These are phyloP conservation scores for Calvatia gigantea DNA, from an alignment of 768 basidiomycete genomes.

Conservation along the genomic window DNA sequence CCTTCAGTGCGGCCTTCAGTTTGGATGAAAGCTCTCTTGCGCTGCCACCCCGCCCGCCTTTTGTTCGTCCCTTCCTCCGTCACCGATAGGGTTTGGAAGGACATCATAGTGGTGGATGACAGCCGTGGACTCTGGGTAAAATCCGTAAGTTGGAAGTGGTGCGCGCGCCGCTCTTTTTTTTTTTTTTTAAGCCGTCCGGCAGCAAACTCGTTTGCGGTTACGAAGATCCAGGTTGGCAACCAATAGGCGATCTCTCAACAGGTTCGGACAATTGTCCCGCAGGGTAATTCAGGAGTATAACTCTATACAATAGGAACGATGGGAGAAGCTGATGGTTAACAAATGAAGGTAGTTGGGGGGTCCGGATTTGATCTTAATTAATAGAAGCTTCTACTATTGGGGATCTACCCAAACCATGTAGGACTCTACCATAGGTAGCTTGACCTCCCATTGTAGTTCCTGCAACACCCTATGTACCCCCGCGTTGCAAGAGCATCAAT, in stretches of 20 bases:
- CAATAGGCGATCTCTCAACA: not conserved
- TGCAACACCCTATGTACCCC: no score
- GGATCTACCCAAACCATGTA: conserved; percentile 1
- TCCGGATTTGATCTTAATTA: conserved; percentile 5
- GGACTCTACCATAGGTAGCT: not conserved
- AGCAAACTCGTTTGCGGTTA: not conserved
- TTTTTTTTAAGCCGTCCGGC: no score
- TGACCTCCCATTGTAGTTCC: no score
- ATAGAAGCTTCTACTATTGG: conserved; percentile 6
- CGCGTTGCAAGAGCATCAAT: not conserved
- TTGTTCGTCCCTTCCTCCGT: no score
- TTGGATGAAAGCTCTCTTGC: no score
- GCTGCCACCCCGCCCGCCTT: not conserved
- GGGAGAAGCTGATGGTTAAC: conserved; percentile 7
- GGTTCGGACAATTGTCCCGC: conserved; percentile 2
- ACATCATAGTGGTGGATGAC: no score
- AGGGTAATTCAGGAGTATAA: conserved; percentile 12
- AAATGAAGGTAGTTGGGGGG: conserved; percentile 1
- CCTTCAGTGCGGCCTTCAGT: not conserved
- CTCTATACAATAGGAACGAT: conserved; percentile 5
- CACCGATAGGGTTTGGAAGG: no score
- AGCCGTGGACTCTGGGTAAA: no score
- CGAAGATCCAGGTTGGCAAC: not conserved
- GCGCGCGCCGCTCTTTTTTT: no score
- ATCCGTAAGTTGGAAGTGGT: no score